A percentile compares a stretch with the other conserved stretches of the same genome.
phyloP scores from a whole-genome alignment of 768 basidiomycete species.

The Mycena olivaceomarginata region DNA sequence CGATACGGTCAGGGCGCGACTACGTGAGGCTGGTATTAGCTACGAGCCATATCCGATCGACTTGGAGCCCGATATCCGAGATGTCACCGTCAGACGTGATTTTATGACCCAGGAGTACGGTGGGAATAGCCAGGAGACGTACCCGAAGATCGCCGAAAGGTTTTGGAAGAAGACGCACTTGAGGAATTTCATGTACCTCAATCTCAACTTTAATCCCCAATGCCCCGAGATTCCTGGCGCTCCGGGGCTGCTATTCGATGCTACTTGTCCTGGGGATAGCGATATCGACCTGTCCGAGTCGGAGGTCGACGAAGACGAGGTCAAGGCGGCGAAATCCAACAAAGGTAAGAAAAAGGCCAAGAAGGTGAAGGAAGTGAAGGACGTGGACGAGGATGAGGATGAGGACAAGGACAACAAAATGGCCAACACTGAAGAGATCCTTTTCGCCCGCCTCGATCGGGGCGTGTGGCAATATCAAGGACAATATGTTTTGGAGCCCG shows the following conservation, averaged over 20 bases:
- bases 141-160: conserved; percentile 46
- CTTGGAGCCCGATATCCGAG: conserved; percentile 48
- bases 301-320: too few relatives aligned
- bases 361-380: background rate
- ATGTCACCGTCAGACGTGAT: conserved; percentile 52
- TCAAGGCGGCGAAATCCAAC: background rate
- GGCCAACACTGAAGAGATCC: background rate
- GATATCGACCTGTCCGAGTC: background rate
- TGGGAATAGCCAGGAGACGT: conserved; percentile 55
- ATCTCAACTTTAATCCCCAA: conserved; percentile 55
- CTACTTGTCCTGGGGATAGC: background rate
- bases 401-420: background rate
- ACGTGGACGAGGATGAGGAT: background rate
- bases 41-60: conserved; percentile 49
- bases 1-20: conserved; percentile 9
- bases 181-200: conserved; percentile 58
- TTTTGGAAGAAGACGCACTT: conserved; percentile 52
- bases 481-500: conserved; percentile 45
- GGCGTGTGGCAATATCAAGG: conserved; percentile 55
- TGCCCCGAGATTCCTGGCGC: conserved; percentile 59
- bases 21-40: conserved; percentile 47
- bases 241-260: conserved; percentile 55
- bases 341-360: background rate
- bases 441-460: conserved; percentile 42
- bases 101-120: conserved; percentile 59